Percentiles rank a stretch among this genome's conserved stretches.
Evolutionary conservation across 345 rosid species (phyloP).

Genomic region (Hibiscus trionum): DNA sequence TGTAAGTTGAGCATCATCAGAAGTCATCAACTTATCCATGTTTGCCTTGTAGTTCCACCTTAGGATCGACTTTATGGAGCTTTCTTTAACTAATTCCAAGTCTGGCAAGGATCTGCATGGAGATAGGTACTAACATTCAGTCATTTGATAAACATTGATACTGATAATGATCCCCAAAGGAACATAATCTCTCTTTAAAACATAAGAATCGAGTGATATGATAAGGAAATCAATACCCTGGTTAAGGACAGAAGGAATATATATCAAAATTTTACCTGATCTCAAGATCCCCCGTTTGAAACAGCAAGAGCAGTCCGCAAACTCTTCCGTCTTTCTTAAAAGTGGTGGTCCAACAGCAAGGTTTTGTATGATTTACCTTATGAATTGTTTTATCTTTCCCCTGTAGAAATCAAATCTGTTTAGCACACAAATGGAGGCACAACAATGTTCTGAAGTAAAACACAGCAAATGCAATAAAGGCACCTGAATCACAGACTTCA

Average conservation of each 20-base stretch:
- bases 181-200: not conserved
- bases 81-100: constrained; percentile 40
- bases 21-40: constrained; percentile 41
- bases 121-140: constrained; percentile 1
- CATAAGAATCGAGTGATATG: not conserved
- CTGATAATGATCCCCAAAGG: not conserved
- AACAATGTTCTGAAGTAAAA: constrained; percentile 1
- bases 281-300: constrained; percentile 43
- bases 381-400: constrained; percentile 28
- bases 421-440: constrained; percentile 7
- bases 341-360: constrained; percentile 44
- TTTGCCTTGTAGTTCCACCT: constrained; percentile 51
- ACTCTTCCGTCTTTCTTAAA: constrained; percentile 34
- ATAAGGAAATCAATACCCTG: constrained; percentile 1
- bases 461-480: constrained; percentile 2
- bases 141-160: constrained; percentile 5
- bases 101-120: constrained; percentile 41
- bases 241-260: not conserved
- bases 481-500: constrained; percentile 41
- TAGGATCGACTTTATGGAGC: constrained; percentile 36
- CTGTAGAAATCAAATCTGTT: constrained; percentile 21
- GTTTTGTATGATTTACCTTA: constrained; percentile 32
- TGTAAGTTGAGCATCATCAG: constrained; percentile 32
- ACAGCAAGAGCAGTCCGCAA: constrained; percentile 35
- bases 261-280: constrained; percentile 25